These are phyloP conservation scores for Centaurea solstitialis DNA, from an alignment of 129 eudicot species.

Conservation along the genomic window DNA sequence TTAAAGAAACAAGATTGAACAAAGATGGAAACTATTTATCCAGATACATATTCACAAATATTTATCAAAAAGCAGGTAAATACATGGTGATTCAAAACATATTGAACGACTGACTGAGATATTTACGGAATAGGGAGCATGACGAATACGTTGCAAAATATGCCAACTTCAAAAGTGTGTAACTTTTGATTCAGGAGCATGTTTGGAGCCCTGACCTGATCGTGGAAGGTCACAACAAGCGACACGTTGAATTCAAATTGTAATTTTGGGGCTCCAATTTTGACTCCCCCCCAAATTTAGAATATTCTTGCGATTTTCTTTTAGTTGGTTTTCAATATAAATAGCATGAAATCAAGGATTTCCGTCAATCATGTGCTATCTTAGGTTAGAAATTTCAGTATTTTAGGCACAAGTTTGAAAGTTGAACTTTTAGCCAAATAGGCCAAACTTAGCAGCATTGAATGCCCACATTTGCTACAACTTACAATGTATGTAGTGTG, in stretches of 20 bases:
- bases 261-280: neutral
- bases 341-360: neutral
- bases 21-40: neutral
- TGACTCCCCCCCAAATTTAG: neutral
- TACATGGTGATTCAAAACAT: neutral
- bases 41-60: neutral
- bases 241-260: neutral
- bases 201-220: neutral
- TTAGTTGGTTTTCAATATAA: neutral
- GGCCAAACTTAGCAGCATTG: neutral
- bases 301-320: neutral
- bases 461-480: neutral
- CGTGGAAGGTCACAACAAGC: neutral
- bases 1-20: neutral
- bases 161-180: neutral
- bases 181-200: neutral
- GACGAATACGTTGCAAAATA: neutral
- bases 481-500: neutral
- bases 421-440: neutral
- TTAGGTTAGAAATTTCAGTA: neutral
- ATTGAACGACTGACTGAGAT: too few species aligned
- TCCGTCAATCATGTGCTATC: neutral
- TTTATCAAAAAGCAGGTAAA: neutral
- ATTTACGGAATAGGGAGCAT: neutral
- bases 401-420: neutral